phyloP scores from a whole-genome alignment of 305 asterid species.

The Solanum hybrid region DNA sequence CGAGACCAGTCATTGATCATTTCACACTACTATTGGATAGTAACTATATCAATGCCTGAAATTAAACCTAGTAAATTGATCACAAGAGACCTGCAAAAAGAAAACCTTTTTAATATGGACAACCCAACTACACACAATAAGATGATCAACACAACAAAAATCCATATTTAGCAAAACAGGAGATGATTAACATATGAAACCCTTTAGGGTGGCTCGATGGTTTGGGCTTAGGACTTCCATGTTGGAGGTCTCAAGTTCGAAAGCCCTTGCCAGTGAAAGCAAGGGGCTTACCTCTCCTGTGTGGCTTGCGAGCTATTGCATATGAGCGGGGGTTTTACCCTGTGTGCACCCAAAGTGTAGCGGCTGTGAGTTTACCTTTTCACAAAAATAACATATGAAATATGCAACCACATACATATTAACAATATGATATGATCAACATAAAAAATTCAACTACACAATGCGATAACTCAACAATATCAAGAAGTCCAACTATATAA shows the following conservation, averaged over 20 bases:
- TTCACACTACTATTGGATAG: background rate
- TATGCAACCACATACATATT: background rate
- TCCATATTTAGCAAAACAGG: background rate
- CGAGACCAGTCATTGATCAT: background rate
- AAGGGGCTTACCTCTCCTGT: background rate
- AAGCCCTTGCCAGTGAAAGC: background rate
- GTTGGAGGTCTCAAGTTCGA: background rate
- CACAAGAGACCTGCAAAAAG: background rate
- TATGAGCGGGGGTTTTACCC: background rate
- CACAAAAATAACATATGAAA: background rate
- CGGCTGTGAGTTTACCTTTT: too few species aligned
- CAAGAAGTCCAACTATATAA: background rate
- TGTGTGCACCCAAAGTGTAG: background rate
- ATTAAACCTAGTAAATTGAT: background rate
- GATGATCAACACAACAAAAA: background rate
- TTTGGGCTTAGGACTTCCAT: background rate
- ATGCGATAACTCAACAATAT: background rate
- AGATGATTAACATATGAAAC: background rate
- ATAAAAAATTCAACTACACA: background rate
- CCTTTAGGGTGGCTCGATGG: background rate
- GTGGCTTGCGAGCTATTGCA: background rate
- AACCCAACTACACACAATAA: background rate
- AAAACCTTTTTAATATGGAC: background rate
- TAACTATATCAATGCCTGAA: background rate
- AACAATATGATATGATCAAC: background rate